These are phyloP conservation scores for Aspergillus sclerotioniger DNA, from an alignment of 495 filamentous ascomycete genomes.

Conservation along the genomic window DNA sequence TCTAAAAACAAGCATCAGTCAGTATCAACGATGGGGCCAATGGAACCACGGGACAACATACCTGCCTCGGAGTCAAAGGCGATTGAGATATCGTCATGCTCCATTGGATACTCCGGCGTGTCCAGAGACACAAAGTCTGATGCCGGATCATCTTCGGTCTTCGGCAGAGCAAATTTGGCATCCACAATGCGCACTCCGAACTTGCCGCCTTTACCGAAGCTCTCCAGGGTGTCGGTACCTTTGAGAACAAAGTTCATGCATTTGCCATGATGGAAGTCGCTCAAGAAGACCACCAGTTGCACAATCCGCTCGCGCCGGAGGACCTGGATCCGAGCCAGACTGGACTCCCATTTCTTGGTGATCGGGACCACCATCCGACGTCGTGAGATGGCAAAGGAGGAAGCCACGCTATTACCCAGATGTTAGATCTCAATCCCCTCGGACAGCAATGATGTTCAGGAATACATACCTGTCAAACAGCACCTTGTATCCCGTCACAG, in stretches of 20 bases:
- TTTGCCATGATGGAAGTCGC: conserved; percentile 72
- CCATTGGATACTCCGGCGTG: conserved; percentile 79
- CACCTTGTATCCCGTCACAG: conserved; percentile 74
- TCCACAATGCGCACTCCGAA: conserved; percentile 73
- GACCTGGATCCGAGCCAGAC: conserved; percentile 70
- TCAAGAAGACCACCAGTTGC: conserved; percentile 79
- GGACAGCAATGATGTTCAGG: background rate
- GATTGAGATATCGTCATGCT: conserved; percentile 87
- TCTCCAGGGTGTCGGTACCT: conserved; percentile 75
- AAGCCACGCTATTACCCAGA: conserved; percentile 36
- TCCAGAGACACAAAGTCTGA: conserved; percentile 77
- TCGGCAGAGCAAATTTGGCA: conserved; percentile 84
- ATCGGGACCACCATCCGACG: conserved; percentile 84
- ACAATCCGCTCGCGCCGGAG: conserved; percentile 67
- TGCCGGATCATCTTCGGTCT: conserved; percentile 54
- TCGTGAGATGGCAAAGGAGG: conserved; percentile 77
- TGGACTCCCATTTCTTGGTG: conserved; percentile 86
- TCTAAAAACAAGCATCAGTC: conserved; percentile 29
- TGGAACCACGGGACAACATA: conserved; percentile 43
- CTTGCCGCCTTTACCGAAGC: conserved; percentile 63
- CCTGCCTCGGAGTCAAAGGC: conserved; percentile 75
- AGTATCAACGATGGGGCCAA: conserved; percentile 9
- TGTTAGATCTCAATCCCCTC: background rate
- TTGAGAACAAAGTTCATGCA: conserved; percentile 87
- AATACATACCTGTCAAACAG: conserved; percentile 62